Evolutionary conservation across 2,329 filamentous ascomycete genomes (phyloP), one percentile per base, ranked within the genome.

Genomic region (Colletotrichum chrysophilum): DNA sequence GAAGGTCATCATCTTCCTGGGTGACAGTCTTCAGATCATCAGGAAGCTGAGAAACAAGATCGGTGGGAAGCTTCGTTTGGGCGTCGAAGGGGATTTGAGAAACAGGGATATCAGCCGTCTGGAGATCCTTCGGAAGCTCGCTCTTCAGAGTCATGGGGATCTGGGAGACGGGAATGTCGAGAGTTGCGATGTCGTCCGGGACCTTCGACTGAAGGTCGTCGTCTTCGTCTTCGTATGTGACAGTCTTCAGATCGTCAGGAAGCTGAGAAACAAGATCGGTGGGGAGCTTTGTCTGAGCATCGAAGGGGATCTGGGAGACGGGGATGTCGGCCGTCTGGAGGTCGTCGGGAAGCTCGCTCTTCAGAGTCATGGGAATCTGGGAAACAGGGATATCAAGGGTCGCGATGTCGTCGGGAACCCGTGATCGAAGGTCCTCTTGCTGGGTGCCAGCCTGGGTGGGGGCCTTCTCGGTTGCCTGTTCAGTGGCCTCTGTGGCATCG

Each of bases 321-420:
- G 74, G 74, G 8, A 76, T 76, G 34, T 76, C 74, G 66, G 74
- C 71, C 5, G 76, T 72, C 68, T 78, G 66, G 8, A 78, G 3
- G 16, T 78, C 75, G 5, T 78, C 75, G 12, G 78, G 76, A 38
- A 76, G 55, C 24, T 76, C 74, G 30, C 65, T 76, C 74, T 76
- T 76, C 9, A 76, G 14, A 14, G 38, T 58, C 4, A 68, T 48
- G 7, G 75, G 74, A 7, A 76, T 74, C 10, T 76, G 74, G 9
- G 74, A 76, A 7, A 75, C 73, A 5, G 67, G 73, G 10, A 72
- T 55, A 18, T 76, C 76, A 12, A 77, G 62, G 8, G 70, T 69
- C 3, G 67, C 74, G 1, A 76, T 77, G 5, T 74, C 71, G 18
- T 73, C 70, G 4, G 67, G 70, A 4, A 71, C 56, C 10, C 10